phyloP scores from a whole-genome alignment of 495 filamentous ascomycete species.

The Xanthoparmelia taractica region DNA sequence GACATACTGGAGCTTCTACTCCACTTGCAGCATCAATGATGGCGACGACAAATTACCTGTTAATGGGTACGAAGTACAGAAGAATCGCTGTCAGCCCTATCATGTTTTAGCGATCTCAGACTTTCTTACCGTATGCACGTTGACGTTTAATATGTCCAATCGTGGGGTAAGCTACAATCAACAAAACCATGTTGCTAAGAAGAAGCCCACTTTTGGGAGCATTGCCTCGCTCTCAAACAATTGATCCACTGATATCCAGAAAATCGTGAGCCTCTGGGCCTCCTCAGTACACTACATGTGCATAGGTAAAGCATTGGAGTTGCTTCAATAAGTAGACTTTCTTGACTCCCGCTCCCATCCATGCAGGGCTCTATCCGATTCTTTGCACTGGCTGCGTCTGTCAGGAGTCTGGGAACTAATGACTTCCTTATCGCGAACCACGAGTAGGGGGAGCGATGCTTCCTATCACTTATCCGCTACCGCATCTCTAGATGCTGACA shows the following conservation, averaged over 20 bases:
- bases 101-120: not conserved
- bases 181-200: too few species aligned
- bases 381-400: slow-evolving; percentile 4
- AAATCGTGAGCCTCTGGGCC: too few species aligned
- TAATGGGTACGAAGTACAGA: too few species aligned
- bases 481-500: slow-evolving; percentile 12
- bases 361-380: slow-evolving; percentile 6
- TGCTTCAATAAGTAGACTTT: not conserved
- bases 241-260: too few species aligned
- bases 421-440: slow-evolving; percentile 32
- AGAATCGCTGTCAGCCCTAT: not conserved
- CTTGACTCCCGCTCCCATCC: not conserved
- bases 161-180: too few species aligned
- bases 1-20: slow-evolving; percentile 9
- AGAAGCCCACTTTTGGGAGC: too few species aligned
- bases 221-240: too few species aligned
- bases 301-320: not conserved
- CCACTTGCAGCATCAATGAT: not conserved
- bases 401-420: slow-evolving; percentile 17
- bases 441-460: slow-evolving; percentile 26
- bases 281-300: not conserved
- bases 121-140: not conserved
- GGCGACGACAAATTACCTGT: not conserved
- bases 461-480: not conserved
- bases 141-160: too few species aligned